These are phyloP conservation scores for Raffaelea deltoideospora DNA, from an alignment of 2,329 filamentous ascomycete genomes.

Conservation along the genomic window DNA sequence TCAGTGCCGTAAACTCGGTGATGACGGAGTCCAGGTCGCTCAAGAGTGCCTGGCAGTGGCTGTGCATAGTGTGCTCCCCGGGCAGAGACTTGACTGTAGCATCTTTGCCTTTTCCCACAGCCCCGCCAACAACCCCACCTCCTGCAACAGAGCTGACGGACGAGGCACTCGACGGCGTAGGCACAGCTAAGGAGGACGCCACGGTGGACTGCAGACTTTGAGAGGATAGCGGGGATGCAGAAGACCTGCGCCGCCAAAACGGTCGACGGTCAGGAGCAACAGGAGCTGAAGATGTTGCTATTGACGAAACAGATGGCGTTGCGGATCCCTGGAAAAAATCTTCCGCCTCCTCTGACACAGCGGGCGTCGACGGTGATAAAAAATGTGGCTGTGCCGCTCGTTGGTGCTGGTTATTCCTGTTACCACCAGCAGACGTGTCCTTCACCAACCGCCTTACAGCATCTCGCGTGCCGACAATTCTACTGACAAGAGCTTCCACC, in stretches of 20 bases:
- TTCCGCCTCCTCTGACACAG: constrained; percentile 33
- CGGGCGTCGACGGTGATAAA: constrained; percentile 24
- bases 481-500: constrained; percentile 72
- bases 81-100: no score
- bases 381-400: constrained; percentile 19
- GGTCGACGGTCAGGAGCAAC: constrained; percentile 54
- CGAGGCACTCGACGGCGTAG: constrained; percentile 18
- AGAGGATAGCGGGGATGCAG: constrained; percentile 29
- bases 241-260: constrained; percentile 89
- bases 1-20: constrained; percentile 61
- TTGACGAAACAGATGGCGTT: no score
- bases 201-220: constrained; percentile 22
- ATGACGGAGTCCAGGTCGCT: constrained; percentile 75
- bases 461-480: constrained; percentile 76
- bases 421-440: no score
- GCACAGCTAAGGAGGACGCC: constrained; percentile 25
- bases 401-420: no score
- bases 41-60: constrained; percentile 71
- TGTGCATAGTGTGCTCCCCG: constrained; percentile 55
- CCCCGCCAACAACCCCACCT: no score
- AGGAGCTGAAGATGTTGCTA: no score
- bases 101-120: constrained; percentile 11
- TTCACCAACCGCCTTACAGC: constrained; percentile 74
- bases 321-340: no score
- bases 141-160: no score